Conservation (phyloP, 805 yeast genomes). For the Candida cerambycidarum region DNA sequence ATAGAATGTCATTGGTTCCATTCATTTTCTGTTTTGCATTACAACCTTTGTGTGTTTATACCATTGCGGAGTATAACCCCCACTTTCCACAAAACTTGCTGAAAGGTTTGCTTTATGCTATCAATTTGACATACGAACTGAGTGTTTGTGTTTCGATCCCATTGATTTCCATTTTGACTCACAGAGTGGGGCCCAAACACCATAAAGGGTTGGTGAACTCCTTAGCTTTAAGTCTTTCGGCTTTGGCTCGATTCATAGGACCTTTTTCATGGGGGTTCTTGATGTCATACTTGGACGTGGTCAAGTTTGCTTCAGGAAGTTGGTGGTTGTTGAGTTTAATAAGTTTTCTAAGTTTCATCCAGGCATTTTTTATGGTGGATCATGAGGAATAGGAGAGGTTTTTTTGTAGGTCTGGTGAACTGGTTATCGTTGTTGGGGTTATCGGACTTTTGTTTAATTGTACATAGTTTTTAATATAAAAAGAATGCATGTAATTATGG, state of each 20-base stretch:
- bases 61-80: slow-evolving; percentile 32
- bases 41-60: slow-evolving; percentile 46
- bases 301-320: slow-evolving; percentile 17
- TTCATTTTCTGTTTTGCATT: slow-evolving; percentile 37
- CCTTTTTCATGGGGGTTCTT: slow-evolving; percentile 55
- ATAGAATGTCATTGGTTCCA: slow-evolving; percentile 29
- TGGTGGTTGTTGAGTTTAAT: slow-evolving; percentile 29
- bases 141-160: slow-evolving; percentile 50
- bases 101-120: slow-evolving; percentile 24
- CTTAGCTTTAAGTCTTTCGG: slow-evolving; percentile 48
- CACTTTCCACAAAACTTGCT: slow-evolving; percentile 22
- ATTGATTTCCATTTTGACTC: slow-evolving; percentile 50
- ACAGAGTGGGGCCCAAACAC: slow-evolving; percentile 50
- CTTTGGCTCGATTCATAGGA: slow-evolving; percentile 55
- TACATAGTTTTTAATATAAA: too few relatives aligned
- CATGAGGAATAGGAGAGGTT: slow-evolving; percentile 3
- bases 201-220: slow-evolving; percentile 60
- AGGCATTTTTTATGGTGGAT: slow-evolving; percentile 15
- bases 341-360: slow-evolving; percentile 18
- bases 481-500: too few relatives aligned
- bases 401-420: too few relatives aligned
- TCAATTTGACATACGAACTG: slow-evolving; percentile 25
- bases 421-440: too few relatives aligned
- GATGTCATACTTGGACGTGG: slow-evolving; percentile 26
- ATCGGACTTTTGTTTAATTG: too few relatives aligned